Evolutionary conservation across 495 filamentous ascomycete species (phyloP).

Genomic region (Talaromyces adpressus): DNA sequence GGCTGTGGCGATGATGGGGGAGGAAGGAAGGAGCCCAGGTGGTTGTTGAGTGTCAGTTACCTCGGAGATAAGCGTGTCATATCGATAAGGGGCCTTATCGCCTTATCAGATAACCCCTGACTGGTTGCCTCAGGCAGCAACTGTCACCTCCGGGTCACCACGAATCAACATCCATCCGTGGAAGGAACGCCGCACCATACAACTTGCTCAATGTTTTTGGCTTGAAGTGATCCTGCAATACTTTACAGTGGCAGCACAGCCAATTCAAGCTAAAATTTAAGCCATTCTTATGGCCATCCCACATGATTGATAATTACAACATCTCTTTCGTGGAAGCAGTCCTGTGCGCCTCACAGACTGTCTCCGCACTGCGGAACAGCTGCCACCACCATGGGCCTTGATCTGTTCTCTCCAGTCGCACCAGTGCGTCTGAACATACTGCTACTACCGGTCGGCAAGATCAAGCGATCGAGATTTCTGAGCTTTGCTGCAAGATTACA

Average conservation of each 20-base stretch:
- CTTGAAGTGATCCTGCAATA: neutral
- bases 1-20: neutral
- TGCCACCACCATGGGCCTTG: slow-evolving; percentile 71
- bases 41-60: neutral
- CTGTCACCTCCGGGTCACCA: neutral
- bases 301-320: slow-evolving; percentile 20
- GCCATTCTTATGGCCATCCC: slow-evolving; percentile 8
- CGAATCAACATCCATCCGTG: neutral
- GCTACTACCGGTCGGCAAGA: slow-evolving; percentile 76
- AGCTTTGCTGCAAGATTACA: slow-evolving; percentile 72
- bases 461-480: slow-evolving; percentile 73
- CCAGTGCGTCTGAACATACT: slow-evolving; percentile 82
- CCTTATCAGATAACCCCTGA: slow-evolving; percentile 1
- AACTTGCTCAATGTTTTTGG: neutral
- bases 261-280: neutral
- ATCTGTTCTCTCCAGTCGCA: slow-evolving; percentile 79
- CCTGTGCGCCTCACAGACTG: slow-evolving; percentile 25
- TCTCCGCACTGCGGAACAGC: slow-evolving; percentile 21
- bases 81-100: slow-evolving; percentile 1
- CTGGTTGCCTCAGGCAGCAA: slow-evolving; percentile 5
- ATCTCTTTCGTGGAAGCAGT: slow-evolving; percentile 27
- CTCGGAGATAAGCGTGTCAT: slow-evolving; percentile 2
- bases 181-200: neutral
- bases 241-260: neutral
- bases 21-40: neutral